Evolutionary conservation across 2,329 filamentous ascomycete species (phyloP).

Genomic region (Pseudonectria buxi): DNA sequence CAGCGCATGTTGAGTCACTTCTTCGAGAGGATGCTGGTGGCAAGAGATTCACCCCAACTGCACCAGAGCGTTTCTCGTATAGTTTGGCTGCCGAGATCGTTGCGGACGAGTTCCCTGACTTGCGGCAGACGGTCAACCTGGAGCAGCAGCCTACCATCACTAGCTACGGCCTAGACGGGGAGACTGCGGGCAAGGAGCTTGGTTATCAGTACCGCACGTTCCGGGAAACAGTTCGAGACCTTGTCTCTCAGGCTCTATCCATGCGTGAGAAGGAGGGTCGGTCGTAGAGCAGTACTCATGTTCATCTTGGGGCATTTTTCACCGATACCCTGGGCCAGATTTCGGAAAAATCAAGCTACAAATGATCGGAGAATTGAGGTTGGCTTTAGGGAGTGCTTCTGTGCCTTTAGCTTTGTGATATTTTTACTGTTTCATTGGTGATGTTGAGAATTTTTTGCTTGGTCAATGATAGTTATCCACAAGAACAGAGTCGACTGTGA

Average conservation of each 20-base stretch:
- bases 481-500: too few species aligned
- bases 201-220: constrained; percentile 31
- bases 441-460: too few species aligned
- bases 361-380: too few species aligned
- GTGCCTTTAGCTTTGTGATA: too few species aligned
- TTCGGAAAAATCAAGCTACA: too few species aligned
- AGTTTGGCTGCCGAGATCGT: constrained; percentile 37
- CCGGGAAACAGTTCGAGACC: constrained; percentile 29
- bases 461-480: too few species aligned
- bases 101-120: constrained; percentile 31
- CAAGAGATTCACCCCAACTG: constrained; percentile 34
- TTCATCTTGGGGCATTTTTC: too few species aligned
- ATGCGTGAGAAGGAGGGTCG: background rate
- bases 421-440: too few species aligned
- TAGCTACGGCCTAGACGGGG: constrained; percentile 36
- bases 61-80: constrained; percentile 40
- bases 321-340: too few species aligned
- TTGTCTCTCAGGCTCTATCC: constrained; percentile 22
- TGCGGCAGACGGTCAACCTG: constrained; percentile 21
- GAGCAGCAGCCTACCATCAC: constrained; percentile 31
- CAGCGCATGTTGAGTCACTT: constrained; percentile 37
- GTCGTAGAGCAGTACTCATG: too few species aligned
- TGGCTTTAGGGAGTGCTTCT: too few species aligned
- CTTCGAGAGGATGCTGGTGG: constrained; percentile 28
- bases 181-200: constrained; percentile 33